These are phyloP conservation scores for Coprinellus micaceus DNA, from an alignment of 768 basidiomycete genomes.

Conservation along the genomic window DNA sequence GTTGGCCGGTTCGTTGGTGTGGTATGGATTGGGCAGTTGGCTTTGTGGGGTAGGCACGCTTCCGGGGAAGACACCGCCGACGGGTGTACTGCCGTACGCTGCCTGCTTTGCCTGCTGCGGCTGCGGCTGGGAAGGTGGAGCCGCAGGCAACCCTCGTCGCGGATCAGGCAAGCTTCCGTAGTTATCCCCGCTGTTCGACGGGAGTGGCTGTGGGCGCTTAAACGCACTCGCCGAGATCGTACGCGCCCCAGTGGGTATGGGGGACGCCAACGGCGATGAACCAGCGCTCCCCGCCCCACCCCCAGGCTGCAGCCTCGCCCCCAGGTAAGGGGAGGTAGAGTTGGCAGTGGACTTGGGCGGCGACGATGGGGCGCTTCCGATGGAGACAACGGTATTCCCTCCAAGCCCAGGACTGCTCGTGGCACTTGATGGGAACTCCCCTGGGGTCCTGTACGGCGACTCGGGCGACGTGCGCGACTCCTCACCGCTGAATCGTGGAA, in stretches of 20 bases:
- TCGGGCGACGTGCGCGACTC: constrained; percentile 8
- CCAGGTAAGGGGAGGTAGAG: neutral
- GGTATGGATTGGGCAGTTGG: neutral
- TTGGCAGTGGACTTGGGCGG: constrained; percentile 5
- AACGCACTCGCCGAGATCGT: constrained; percentile 80
- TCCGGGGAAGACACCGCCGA: neutral
- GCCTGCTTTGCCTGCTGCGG: neutral
- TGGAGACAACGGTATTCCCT: constrained; percentile 19
- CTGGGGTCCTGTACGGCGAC: constrained; percentile 41
- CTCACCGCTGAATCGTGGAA: constrained; percentile 17
- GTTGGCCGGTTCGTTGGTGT: neutral
- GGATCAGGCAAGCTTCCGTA: constrained; percentile 5
- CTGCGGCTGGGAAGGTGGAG: neutral
- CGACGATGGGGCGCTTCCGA: constrained; percentile 5
- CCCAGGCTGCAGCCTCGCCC: too few relatives aligned
- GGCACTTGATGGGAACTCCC: constrained; percentile 36
- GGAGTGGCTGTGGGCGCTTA: constrained; percentile 42
- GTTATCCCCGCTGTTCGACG: constrained; percentile 24
- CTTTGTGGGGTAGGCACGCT: neutral
- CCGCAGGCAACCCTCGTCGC: neutral
- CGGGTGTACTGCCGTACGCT: neutral
- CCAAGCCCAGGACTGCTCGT: constrained; percentile 18
- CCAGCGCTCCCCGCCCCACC: constrained; percentile 1
- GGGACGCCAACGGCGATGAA: constrained; percentile 7
- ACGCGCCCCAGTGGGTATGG: constrained; percentile 36